Evolutionary conservation across 2,329 filamentous ascomycete species (phyloP), one percentile per base, ranked within the genome.

Genomic region (Xylaria digitata): DNA sequence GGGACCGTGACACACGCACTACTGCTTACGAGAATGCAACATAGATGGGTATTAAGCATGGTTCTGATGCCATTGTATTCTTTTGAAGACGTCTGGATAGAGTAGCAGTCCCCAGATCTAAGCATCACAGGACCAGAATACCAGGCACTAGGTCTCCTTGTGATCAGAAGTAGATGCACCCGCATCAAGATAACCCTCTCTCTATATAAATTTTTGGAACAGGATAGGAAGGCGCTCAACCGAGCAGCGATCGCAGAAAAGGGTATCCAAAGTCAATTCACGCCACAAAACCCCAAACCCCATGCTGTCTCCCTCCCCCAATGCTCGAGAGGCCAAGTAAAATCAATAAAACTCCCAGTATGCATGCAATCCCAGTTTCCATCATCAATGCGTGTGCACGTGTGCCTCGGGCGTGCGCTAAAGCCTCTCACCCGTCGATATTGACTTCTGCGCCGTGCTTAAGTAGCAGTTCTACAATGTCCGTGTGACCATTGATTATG

Each of bases 401-500:
- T 68, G 65, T 66, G 63, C 58, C 40, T 42, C 1, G 43, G 43
- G 42, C 26, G 34, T 42, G 43, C 45, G 30, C 42, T 45, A 17
- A 40, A 30, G 32, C 6, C 54, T 32, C 46, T 71, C 56, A 72
- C 34, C 63, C 62, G 43, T 72, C 70, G 19, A 66, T 60, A 46
- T 70, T 70, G 17, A 71, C 59, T 32, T 70, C 71, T 3, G 71
- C 71, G 45, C 71, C 71, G 40, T 73, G 71, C 54, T 72, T 69
- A 34, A 73, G 68, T 7, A 73, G 64, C 15, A 73, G 67, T 37
- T 70, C 69, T 32, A 73, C 72, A 48, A 73, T 71, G n/a, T 73
- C 71, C 34, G 72, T 72, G 50, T 72, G 72, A 13, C 72, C 72
- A n/a, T 69, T 70, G 30, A 73, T 72, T 43, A 73, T 72, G 32